Evolutionary conservation across 2,329 filamentous ascomycete species (phyloP).

Genomic region (Corynespora cassiicola): DNA sequence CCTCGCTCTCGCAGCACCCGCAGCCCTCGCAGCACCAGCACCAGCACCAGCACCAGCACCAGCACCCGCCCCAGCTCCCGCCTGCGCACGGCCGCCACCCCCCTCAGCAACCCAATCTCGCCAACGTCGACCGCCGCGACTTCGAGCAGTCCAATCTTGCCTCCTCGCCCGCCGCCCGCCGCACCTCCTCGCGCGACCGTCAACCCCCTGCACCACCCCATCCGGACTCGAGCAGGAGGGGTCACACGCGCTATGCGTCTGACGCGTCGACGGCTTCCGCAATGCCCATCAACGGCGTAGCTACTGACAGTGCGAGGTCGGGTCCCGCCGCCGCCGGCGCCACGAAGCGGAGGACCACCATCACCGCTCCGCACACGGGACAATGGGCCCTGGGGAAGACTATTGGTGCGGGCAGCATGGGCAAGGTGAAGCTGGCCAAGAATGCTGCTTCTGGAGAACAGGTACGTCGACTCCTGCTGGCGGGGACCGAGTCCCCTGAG

Average conservation of each 20-base stretch:
- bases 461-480: constrained; percentile 57
- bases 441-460: constrained; percentile 91
- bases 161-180: constrained; percentile 60
- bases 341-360: constrained; percentile 71
- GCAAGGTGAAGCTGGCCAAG: constrained; percentile 94
- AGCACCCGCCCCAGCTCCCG: constrained; percentile 42
- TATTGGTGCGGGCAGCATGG: constrained; percentile 97
- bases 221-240: constrained; percentile 61
- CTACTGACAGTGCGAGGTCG: constrained; percentile 35
- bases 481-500: background rate
- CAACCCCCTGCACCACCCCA: constrained; percentile 53
- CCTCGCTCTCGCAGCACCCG: too few species aligned
- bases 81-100: constrained; percentile 33
- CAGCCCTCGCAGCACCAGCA: constrained; percentile 36
- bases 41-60: too few species aligned
- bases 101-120: constrained; percentile 55
- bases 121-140: constrained; percentile 69
- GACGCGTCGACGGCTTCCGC: constrained; percentile 48
- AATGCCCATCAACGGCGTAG: constrained; percentile 46
- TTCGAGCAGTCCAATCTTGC: constrained; percentile 75
- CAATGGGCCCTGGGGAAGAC: constrained; percentile 97
- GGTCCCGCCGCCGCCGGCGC: constrained; percentile 24
- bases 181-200: constrained; percentile 70
- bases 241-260: constrained; percentile 53
- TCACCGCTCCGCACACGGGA: constrained; percentile 81